These are phyloP conservation scores for Cutaneotrichosporon sp. DNA, from an alignment of 1,284 basidiomycete genomes.

Conservation along the genomic window DNA sequence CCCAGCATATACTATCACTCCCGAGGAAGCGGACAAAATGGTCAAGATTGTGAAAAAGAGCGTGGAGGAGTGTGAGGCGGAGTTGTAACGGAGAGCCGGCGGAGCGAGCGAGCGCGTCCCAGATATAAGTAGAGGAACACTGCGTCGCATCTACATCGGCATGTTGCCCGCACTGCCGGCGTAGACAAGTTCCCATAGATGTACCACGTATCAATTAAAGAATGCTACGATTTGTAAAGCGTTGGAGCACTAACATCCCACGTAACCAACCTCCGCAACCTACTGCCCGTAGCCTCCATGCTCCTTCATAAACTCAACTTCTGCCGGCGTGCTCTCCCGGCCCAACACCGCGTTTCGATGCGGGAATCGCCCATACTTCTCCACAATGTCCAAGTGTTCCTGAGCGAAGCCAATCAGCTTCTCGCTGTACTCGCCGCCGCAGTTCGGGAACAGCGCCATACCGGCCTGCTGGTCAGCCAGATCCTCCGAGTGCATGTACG, in stretches of 20 bases:
- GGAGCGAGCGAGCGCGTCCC: no score
- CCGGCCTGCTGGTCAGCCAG: conserved; percentile 10
- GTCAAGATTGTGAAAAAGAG: conserved; percentile 17
- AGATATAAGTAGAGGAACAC: background rate
- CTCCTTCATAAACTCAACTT: background rate
- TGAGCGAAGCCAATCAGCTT: background rate
- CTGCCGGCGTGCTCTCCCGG: conserved; percentile 2
- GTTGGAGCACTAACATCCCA: no score
- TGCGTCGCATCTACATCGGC: background rate
- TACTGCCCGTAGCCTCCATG: conserved; percentile 5
- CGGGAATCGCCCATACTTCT: conserved; percentile 9
- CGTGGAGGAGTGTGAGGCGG: conserved; percentile 10
- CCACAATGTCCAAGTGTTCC: conserved; percentile 7
- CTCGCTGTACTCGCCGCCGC: background rate
- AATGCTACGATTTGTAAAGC: no score
- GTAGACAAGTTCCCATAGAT: no score
- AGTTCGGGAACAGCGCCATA: background rate
- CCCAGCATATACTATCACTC: conserved; percentile 27
- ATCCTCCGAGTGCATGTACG: conserved; percentile 8
- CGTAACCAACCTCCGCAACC: background rate
- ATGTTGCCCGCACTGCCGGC: no score
- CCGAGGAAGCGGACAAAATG: conserved; percentile 23
- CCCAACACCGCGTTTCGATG: conserved; percentile 9
- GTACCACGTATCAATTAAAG: no score
- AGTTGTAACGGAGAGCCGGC: background rate